Evolutionary conservation across 495 filamentous ascomycete genomes (phyloP).

Genomic region (Talaromyces borbonicus): DNA sequence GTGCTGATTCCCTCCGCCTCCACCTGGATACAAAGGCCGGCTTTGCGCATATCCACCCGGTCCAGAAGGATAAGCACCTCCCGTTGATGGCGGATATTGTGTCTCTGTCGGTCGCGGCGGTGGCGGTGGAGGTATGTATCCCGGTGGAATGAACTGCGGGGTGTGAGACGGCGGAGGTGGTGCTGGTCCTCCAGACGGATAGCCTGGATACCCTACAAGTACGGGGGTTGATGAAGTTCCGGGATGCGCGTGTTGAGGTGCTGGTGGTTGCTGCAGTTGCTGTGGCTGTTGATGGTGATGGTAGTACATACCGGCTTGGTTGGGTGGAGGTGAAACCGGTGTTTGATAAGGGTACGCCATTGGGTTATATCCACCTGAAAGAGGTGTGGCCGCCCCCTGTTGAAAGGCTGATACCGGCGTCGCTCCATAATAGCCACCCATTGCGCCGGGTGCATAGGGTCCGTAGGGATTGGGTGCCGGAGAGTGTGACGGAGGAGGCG

Average conservation of each 20-base stretch:
- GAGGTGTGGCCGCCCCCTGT: conserved; percentile 34
- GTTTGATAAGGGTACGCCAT: conserved; percentile 45
- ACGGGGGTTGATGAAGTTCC: conserved; percentile 32
- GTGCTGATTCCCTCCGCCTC: conserved; percentile 26
- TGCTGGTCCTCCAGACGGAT: conserved; percentile 22
- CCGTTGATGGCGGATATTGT: conserved; percentile 49
- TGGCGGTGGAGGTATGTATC: conserved; percentile 86
- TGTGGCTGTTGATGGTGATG: too few relatives aligned
- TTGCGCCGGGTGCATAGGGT: conserved; percentile 23
- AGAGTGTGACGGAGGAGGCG: conserved; percentile 27
- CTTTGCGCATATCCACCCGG: conserved; percentile 49
- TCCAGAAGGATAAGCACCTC: conserved; percentile 43
- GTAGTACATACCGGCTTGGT: conserved; percentile 15
- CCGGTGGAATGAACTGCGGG: conserved; percentile 52
- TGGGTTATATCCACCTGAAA: conserved; percentile 43
- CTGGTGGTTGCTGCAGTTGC: too few relatives aligned
- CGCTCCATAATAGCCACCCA: conserved; percentile 16
- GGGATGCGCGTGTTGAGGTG: conserved; percentile 11
- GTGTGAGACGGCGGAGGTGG: conserved; percentile 22
- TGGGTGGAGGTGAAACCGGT: conserved; percentile 35
- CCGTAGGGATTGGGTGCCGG: conserved; percentile 35
- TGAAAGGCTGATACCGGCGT: conserved; percentile 28
- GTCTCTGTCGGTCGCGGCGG: conserved; percentile 75
- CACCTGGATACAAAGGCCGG: conserved; percentile 24
- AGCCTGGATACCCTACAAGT: conserved; percentile 19